Percentiles rank a stretch among this genome's conserved stretches.
Evolutionary conservation across 345 rosid genomes (phyloP).

Genomic region (Clarkia xantiana): DNA sequence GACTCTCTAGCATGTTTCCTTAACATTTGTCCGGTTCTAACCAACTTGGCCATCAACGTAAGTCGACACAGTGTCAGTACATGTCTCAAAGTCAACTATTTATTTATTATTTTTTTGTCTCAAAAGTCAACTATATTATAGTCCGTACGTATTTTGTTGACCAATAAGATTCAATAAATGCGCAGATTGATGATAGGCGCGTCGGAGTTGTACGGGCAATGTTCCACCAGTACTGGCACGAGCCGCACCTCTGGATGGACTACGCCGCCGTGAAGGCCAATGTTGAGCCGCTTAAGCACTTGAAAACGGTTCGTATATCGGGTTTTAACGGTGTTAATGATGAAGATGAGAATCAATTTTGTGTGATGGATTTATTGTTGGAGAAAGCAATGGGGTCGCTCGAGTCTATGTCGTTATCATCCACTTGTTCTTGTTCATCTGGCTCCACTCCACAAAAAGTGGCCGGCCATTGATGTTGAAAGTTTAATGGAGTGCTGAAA

Average conservation of each 20-base stretch:
- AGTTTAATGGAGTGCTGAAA: too few species aligned
- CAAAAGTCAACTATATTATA: neutral
- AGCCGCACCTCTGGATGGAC: slow-evolving; percentile 15
- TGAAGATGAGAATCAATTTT: slow-evolving; percentile 1
- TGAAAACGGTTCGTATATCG: neutral
- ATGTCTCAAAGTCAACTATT: neutral
- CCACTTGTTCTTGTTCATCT: too few species aligned
- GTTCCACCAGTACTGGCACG: slow-evolving; percentile 11
- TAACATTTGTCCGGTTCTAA: slow-evolving; percentile 6
- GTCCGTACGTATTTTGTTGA: too few species aligned
- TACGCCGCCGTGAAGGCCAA: slow-evolving; percentile 5
- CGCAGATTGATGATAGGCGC: slow-evolving; percentile 5
- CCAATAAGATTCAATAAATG: too few species aligned
- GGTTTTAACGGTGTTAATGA: neutral
- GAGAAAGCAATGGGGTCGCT: slow-evolving; percentile 4
- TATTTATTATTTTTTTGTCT: too few species aligned
- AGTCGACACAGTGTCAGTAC: neutral
- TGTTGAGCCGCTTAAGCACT: slow-evolving; percentile 2
- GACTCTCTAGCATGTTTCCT: slow-evolving; percentile 14
- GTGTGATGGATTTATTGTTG: slow-evolving; percentile 8
- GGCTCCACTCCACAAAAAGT: too few species aligned
- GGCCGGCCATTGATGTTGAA: too few species aligned
- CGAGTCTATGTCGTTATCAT: slow-evolving; percentile 4
- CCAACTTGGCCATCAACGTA: slow-evolving; percentile 3
- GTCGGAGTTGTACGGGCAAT: neutral